phyloP scores from a whole-genome alignment of 768 basidiomycete genomes.

The Podaxis mareebaensis region DNA sequence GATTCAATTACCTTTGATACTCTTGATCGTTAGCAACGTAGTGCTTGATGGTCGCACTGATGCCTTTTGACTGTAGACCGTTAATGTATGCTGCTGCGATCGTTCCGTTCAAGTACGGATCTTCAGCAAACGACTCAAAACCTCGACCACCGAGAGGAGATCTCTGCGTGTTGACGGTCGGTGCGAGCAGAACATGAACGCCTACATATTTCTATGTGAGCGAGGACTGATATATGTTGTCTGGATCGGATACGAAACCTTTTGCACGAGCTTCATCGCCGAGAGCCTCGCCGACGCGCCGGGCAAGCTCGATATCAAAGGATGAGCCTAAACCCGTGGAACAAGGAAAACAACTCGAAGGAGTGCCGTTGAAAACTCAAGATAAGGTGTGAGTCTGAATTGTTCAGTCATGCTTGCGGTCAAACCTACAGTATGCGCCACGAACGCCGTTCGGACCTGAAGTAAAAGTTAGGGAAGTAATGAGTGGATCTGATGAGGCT shows the following conservation, averaged over 20 bases:
- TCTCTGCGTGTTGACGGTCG: slow-evolving; percentile 68
- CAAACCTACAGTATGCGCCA: slow-evolving; percentile 40
- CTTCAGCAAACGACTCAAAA: slow-evolving; percentile 68
- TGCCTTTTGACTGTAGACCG: slow-evolving; percentile 58
- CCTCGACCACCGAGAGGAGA: slow-evolving; percentile 54
- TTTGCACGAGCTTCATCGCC: slow-evolving; percentile 56
- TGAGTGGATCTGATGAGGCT: slow-evolving; percentile 2
- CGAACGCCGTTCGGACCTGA: slow-evolving; percentile 52
- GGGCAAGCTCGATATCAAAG: slow-evolving; percentile 52
- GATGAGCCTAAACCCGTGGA: slow-evolving; percentile 58
- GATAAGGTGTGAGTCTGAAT: slow-evolving; percentile 25
- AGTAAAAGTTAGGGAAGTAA: neutral
- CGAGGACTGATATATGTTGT: neutral
- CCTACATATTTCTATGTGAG: slow-evolving; percentile 25
- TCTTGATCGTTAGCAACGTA: slow-evolving; percentile 67
- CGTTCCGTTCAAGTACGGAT: slow-evolving; percentile 54
- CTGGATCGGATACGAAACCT: slow-evolving; percentile 25
- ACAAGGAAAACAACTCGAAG: slow-evolving; percentile 57
- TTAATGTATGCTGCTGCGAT: slow-evolving; percentile 64
- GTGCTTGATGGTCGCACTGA: slow-evolving; percentile 66
- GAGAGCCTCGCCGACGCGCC: slow-evolving; percentile 47
- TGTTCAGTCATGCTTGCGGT: slow-evolving; percentile 40
- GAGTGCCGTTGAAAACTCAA: slow-evolving; percentile 55
- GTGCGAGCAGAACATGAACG: slow-evolving; percentile 53
- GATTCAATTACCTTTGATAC: slow-evolving; percentile 40